A percentile compares a stretch with the other conserved stretches of the same genome.
Conservation (phyloP, 2,329 filamentous ascomycete genomes). For the Diaporthe sp. region DNA sequence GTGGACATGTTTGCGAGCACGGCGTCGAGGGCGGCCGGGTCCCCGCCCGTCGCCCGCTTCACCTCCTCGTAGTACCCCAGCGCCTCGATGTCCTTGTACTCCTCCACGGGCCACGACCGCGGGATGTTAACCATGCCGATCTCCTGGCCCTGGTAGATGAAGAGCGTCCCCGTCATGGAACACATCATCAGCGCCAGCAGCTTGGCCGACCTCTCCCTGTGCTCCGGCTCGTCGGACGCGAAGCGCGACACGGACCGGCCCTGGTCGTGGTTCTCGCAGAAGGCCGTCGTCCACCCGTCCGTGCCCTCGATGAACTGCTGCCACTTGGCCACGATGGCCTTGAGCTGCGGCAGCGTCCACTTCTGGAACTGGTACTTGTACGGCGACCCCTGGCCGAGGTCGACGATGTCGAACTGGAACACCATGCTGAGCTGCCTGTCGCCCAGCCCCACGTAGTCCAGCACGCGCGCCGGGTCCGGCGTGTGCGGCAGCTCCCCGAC, state of each 20-base stretch:
- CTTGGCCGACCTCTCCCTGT: constrained; percentile 59
- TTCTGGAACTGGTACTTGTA: constrained; percentile 64
- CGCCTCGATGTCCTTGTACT: constrained; percentile 61
- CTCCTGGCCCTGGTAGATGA: constrained; percentile 71
- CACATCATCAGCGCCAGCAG: constrained; percentile 62
- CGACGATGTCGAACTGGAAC: constrained; percentile 74
- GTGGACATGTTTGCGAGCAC: constrained; percentile 64
- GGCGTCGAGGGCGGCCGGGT: constrained; percentile 53
- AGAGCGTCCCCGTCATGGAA: constrained; percentile 63
- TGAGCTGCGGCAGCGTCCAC: constrained; percentile 60
- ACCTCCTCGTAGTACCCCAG: constrained; percentile 56
- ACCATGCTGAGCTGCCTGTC: constrained; percentile 75
- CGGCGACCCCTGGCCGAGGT: constrained; percentile 64
- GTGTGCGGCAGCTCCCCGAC: constrained; percentile 77
- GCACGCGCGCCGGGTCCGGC: constrained; percentile 65
- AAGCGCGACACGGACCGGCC: constrained; percentile 65
- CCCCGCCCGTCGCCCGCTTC: constrained; percentile 38
- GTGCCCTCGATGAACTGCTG: constrained; percentile 63
- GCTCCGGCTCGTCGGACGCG: constrained; percentile 54
- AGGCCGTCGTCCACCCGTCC: constrained; percentile 69
- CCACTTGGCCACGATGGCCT: constrained; percentile 58
- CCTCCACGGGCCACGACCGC: constrained; percentile 56
- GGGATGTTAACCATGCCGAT: constrained; percentile 69
- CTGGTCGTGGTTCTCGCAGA: constrained; percentile 74
- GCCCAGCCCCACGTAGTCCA: constrained; percentile 68